These are phyloP conservation scores for Rhizopogon salebrosus DNA, from an alignment of 768 basidiomycete genomes.

Conservation along the genomic window DNA sequence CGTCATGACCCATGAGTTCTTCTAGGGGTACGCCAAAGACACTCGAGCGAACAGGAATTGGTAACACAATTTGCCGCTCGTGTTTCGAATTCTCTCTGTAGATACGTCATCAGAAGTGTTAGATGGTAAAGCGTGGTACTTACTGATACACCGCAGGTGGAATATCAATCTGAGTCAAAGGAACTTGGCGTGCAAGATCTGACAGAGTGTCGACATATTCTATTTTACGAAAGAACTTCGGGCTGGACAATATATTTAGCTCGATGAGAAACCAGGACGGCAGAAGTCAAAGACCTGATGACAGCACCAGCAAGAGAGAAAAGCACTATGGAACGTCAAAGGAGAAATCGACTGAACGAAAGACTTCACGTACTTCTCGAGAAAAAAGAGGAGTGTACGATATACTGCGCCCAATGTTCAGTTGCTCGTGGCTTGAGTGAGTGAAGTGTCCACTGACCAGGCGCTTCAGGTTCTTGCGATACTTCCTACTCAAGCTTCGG, in stretches of 20 bases:
- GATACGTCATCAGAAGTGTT: slow-evolving; percentile 1
- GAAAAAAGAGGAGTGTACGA: slow-evolving; percentile 85
- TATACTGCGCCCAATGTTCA: slow-evolving; percentile 44
- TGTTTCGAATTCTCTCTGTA: slow-evolving; percentile 73
- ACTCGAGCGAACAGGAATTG: slow-evolving; percentile 52
- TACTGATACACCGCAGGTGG: slow-evolving; percentile 80
- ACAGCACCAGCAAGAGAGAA: slow-evolving; percentile 86
- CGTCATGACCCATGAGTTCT: slow-evolving; percentile 78
- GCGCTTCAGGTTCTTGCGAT: slow-evolving; percentile 83
- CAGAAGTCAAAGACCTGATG: slow-evolving; percentile 53
- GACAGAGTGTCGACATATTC: slow-evolving; percentile 73
- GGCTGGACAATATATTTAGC: slow-evolving; percentile 38
- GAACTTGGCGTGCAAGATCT: slow-evolving; percentile 69
- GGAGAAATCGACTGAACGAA: neutral
- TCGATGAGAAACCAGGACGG: neutral
- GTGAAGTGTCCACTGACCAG: slow-evolving; percentile 42
- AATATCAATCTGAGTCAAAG: slow-evolving; percentile 84
- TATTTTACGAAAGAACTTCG: slow-evolving; percentile 88
- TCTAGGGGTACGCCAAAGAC: slow-evolving; percentile 80
- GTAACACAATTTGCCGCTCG: slow-evolving; percentile 65
- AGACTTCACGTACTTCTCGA: slow-evolving; percentile 61
- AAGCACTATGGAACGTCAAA: slow-evolving; percentile 50
- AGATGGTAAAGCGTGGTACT: slow-evolving; percentile 22
- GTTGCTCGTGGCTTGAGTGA: slow-evolving; percentile 5
- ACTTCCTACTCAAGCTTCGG: slow-evolving; percentile 73